phyloP scores from a whole-genome alignment of 352 stramenopile genomes.

The Phytophthora cajani region DNA sequence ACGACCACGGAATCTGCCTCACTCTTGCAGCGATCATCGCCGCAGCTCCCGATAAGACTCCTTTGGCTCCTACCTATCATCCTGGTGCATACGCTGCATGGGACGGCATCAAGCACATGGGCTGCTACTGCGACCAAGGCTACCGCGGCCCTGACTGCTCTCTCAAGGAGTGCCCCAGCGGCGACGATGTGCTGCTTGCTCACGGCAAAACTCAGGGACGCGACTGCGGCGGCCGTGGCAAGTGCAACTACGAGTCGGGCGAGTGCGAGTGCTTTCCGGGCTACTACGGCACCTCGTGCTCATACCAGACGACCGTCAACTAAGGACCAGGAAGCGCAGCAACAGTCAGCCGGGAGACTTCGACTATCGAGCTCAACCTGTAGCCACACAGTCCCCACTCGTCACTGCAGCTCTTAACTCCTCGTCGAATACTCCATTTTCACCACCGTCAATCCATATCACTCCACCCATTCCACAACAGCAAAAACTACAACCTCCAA shows the following conservation, averaged over 20 bases:
- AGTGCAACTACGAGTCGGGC: conserved; percentile 95
- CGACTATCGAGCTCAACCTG: not conserved
- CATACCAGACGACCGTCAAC: conserved; percentile 81
- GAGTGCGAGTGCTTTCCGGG: conserved; percentile 95
- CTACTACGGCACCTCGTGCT: conserved; percentile 95
- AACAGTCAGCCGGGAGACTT: not conserved
- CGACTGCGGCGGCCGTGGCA: conserved; percentile 94
- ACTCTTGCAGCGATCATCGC: conserved; percentile 88
- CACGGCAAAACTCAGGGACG: conserved; percentile 79
- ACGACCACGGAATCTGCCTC: conserved; percentile 92
- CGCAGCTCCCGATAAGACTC: conserved; percentile 11
- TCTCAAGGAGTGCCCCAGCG: conserved; percentile 95
- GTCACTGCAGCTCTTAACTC: conserved; percentile 5
- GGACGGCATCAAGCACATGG: conserved; percentile 94
- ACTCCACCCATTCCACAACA: not conserved
- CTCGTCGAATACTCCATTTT: conserved; percentile 15
- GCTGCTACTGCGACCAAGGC: conserved; percentile 95
- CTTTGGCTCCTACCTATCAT: too few species aligned
- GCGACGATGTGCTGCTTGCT: conserved; percentile 89
- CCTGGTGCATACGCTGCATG: conserved; percentile 52
- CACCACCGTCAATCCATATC: not conserved
- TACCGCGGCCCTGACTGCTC: conserved; percentile 96
- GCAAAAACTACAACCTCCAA: not conserved
- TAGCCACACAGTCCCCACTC: not conserved
- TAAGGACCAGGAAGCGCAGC: conserved; percentile 37